Conservation (phyloP, 257 asterid species). For the Nicotiana sylvestris region DNA sequence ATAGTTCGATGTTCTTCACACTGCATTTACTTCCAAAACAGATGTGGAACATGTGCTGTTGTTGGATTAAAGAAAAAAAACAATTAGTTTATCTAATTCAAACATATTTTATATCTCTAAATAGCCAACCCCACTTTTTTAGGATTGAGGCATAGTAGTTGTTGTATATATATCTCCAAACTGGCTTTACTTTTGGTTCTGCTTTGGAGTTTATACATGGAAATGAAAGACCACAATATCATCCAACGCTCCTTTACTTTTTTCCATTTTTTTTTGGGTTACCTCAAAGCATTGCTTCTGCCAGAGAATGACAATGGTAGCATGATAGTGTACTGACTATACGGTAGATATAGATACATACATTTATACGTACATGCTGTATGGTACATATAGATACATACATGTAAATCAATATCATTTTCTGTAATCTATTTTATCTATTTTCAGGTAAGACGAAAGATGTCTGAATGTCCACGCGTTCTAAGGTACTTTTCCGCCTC, state of each 20-base stretch:
- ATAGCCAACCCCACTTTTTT: background rate
- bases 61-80: background rate
- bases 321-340: background rate
- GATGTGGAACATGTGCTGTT: background rate
- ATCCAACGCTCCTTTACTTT: background rate
- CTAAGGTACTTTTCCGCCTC: slow-evolving; percentile 48
- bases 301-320: background rate
- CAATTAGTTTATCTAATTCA: background rate
- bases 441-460: slow-evolving; percentile 73
- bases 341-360: background rate
- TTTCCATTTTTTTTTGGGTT: background rate
- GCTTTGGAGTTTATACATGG: background rate
- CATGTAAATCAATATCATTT: slow-evolving; percentile 6
- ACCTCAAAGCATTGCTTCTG: background rate
- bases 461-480: slow-evolving; percentile 79
- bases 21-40: background rate
- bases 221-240: background rate
- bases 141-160: no score
- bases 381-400: background rate
- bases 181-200: background rate
- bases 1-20: background rate
- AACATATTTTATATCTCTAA: background rate
- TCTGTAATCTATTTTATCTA: slow-evolving; percentile 12
- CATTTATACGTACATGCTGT: background rate
- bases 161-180: background rate